These are phyloP conservation scores for Geoglossum glabrum DNA, from an alignment of 495 filamentous ascomycete genomes.

Conservation along the genomic window DNA sequence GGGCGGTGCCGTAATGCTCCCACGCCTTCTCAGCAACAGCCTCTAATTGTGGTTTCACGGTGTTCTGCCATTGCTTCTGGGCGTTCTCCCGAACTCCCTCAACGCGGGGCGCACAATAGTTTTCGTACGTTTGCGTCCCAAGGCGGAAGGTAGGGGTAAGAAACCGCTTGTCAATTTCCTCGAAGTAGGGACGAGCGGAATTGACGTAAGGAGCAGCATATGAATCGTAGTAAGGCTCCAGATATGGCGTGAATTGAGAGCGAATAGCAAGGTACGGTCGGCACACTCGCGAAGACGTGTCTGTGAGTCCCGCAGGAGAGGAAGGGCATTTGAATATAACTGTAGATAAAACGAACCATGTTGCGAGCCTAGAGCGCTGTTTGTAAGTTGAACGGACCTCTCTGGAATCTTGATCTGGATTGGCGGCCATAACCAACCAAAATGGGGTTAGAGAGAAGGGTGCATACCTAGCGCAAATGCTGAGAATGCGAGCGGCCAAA, in stretches of 20 bases:
- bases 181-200: slow-evolving; percentile 52
- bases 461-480: background rate
- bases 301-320: slow-evolving; percentile 38
- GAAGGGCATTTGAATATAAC: slow-evolving; percentile 68
- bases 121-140: slow-evolving; percentile 39
- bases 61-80: slow-evolving; percentile 55
- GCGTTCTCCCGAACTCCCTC: slow-evolving; percentile 41
- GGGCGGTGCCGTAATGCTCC: slow-evolving; percentile 41
- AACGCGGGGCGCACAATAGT: slow-evolving; percentile 61
- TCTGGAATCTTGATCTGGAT: background rate
- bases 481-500: background rate
- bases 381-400: background rate
- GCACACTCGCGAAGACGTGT: slow-evolving; percentile 60
- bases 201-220: slow-evolving; percentile 73
- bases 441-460: background rate
- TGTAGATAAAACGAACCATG: slow-evolving; percentile 73
- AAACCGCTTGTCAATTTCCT: slow-evolving; percentile 40
- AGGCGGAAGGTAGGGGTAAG: slow-evolving; percentile 44
- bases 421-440: background rate
- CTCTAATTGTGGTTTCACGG: slow-evolving; percentile 50
- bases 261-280: slow-evolving; percentile 58
- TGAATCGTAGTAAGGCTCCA: slow-evolving; percentile 68
- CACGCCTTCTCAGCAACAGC: slow-evolving; percentile 36
- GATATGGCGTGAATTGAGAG: slow-evolving; percentile 47
- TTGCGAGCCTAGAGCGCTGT: slow-evolving; percentile 36